A percentile compares a stretch with the other conserved stretches of the same genome.
phyloP scores from a whole-genome alignment of 1,284 basidiomycete genomes.

The Irpex lacteus region DNA sequence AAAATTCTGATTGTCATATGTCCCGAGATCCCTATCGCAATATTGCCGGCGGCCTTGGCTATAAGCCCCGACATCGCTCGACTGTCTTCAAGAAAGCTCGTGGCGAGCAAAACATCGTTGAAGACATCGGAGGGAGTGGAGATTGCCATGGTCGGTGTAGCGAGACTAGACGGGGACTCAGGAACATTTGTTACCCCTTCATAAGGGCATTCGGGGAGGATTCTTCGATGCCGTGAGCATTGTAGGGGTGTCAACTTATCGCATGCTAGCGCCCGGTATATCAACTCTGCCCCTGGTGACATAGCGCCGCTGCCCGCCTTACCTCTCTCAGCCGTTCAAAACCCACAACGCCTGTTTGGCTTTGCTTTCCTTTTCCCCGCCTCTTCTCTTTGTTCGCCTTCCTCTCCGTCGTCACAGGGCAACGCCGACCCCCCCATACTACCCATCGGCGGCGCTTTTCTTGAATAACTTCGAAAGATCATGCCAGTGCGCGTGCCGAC shows the following conservation, averaged over 20 bases:
- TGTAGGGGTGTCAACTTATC: neutral
- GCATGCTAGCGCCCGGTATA: neutral
- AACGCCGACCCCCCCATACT: neutral
- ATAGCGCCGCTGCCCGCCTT: neutral
- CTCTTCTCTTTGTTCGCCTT: neutral
- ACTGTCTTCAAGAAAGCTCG: too few species aligned
- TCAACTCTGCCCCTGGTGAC: neutral
- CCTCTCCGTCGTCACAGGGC: neutral
- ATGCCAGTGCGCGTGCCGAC: conserved; percentile 7
- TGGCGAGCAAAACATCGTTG: too few species aligned
- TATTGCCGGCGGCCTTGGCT: neutral
- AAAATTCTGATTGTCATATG: neutral
- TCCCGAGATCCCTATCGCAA: neutral
- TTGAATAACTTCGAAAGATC: neutral
- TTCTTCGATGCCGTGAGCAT: neutral
- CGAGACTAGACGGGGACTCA: neutral
- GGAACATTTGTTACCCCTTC: neutral
- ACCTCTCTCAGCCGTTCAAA: neutral
- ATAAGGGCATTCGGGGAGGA: neutral
- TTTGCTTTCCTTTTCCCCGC: neutral
- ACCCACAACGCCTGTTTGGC: neutral
- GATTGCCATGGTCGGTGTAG: too few species aligned
- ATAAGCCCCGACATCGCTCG: neutral
- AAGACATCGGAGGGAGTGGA: too few species aligned
- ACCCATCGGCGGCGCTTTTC: neutral